These are phyloP conservation scores for Brettanomyces naardenensis DNA, from an alignment of 805 yeast genomes.

Conservation along the genomic window DNA sequence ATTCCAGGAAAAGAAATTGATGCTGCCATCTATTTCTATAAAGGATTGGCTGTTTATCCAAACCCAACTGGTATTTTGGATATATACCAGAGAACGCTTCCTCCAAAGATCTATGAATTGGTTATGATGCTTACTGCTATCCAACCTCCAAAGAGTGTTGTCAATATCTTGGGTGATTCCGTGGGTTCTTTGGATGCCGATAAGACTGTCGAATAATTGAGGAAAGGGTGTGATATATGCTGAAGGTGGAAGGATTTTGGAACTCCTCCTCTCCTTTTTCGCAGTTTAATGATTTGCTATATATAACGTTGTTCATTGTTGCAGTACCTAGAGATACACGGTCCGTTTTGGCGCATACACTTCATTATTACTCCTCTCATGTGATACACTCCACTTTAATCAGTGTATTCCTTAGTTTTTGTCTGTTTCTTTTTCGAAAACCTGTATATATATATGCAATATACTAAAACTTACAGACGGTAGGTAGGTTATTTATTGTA, in stretches of 20 bases:
- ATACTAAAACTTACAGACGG: too few relatives aligned
- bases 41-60: constrained; percentile 89
- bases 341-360: too few relatives aligned
- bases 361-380: too few relatives aligned
- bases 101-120: constrained; percentile 73
- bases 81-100: constrained; percentile 83
- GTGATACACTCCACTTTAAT: too few relatives aligned
- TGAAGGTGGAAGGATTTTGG: too few relatives aligned
- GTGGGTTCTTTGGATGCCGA: constrained; percentile 2
- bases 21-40: constrained; percentile 87
- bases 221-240: background rate
- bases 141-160: constrained; percentile 78
- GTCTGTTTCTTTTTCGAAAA: too few relatives aligned
- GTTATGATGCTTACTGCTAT: constrained; percentile 85
- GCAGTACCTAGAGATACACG: too few relatives aligned
- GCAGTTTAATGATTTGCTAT: background rate
- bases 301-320: too few relatives aligned
- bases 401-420: too few relatives aligned
- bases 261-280: background rate
- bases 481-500: too few relatives aligned
- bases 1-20: constrained; percentile 62
- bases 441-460: too few relatives aligned
- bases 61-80: constrained; percentile 88
- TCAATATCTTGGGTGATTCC: constrained; percentile 40
- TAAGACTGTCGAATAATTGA: background rate